A percentile compares a stretch with the other conserved stretches of the same genome.
These are phyloP conservation scores for Colletotrichum sp. DNA, from an alignment of 2,329 filamentous ascomycete genomes.

Conservation along the genomic window DNA sequence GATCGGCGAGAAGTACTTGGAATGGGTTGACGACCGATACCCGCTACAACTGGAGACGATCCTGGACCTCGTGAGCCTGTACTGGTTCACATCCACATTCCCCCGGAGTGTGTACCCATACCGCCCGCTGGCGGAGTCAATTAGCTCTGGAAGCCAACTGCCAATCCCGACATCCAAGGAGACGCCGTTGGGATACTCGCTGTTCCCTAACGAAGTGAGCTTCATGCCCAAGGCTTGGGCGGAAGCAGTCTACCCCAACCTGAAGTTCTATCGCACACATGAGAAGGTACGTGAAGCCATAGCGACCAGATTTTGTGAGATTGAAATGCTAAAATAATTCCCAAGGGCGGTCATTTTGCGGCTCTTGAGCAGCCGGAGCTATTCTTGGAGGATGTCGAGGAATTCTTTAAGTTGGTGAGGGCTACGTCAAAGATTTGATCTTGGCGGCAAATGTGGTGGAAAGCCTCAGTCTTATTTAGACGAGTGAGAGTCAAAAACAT, in stretches of 20 bases:
- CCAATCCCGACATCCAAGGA: constrained; percentile 33
- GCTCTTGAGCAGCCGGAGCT: constrained; percentile 20
- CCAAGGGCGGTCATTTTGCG: constrained; percentile 4
- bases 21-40: constrained; percentile 51
- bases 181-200: constrained; percentile 52
- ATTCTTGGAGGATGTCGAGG: neutral
- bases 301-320: accelerated
- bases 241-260: constrained; percentile 23
- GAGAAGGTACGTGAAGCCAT: neutral
- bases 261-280: constrained; percentile 9
- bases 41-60: constrained; percentile 46
- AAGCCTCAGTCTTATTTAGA: accelerated
- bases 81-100: constrained; percentile 59
- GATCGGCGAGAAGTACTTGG: constrained; percentile 62
- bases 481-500: accelerated
- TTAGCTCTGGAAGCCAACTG: neutral
- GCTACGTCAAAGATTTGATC: neutral
- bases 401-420: neutral
- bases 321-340: neutral
- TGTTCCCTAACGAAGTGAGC: constrained; percentile 47
- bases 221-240: constrained; percentile 41
- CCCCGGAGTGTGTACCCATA: constrained; percentile 56
- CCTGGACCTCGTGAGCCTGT: constrained; percentile 54
- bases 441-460: accelerated
- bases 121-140: constrained; percentile 24